Evolutionary conservation across 2,329 filamentous ascomycete species (phyloP).

Genomic region (Rosellinia necatrix): DNA sequence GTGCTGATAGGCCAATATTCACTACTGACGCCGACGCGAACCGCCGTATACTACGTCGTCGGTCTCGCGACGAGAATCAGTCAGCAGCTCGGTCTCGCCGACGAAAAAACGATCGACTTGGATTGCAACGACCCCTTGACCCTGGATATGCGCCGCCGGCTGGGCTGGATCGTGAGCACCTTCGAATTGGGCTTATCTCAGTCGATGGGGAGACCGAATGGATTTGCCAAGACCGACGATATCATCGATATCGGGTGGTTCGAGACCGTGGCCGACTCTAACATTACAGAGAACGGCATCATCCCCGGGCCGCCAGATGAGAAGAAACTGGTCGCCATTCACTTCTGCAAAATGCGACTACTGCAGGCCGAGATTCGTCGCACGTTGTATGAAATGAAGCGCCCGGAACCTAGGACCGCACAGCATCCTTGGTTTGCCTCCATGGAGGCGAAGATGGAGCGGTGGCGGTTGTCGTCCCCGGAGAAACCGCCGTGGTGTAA

Average conservation of each 20-base stretch:
- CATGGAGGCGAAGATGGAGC: constrained; percentile 77
- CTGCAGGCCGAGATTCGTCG: constrained; percentile 87
- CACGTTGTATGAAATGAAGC: constrained; percentile 83
- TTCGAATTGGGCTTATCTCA: constrained; percentile 91
- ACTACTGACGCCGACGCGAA: constrained; percentile 86
- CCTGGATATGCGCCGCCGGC: constrained; percentile 84
- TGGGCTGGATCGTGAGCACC: constrained; percentile 85
- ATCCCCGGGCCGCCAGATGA: constrained; percentile 72
- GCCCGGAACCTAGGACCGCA: constrained; percentile 75
- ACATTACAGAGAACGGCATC: constrained; percentile 80
- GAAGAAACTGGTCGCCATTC: constrained; percentile 86
- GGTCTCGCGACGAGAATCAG: constrained; percentile 86
- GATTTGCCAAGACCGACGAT: constrained; percentile 81
- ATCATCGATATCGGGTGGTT: constrained; percentile 87
- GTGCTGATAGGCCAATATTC: constrained; percentile 89
- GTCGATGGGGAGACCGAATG: constrained; percentile 83
- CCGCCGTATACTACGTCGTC: constrained; percentile 90
- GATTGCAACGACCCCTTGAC: constrained; percentile 70
- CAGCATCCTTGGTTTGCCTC: constrained; percentile 83
- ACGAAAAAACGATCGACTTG: constrained; percentile 83
- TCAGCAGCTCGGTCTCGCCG: constrained; percentile 84
- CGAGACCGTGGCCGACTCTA: constrained; percentile 77
- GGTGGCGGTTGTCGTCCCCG: constrained; percentile 80
- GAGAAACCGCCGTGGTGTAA: constrained; percentile 73
- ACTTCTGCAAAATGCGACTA: constrained; percentile 90